Evolutionary conservation across 352 stramenopile species (phyloP).

Genomic region (Lagenidium giganteum): DNA sequence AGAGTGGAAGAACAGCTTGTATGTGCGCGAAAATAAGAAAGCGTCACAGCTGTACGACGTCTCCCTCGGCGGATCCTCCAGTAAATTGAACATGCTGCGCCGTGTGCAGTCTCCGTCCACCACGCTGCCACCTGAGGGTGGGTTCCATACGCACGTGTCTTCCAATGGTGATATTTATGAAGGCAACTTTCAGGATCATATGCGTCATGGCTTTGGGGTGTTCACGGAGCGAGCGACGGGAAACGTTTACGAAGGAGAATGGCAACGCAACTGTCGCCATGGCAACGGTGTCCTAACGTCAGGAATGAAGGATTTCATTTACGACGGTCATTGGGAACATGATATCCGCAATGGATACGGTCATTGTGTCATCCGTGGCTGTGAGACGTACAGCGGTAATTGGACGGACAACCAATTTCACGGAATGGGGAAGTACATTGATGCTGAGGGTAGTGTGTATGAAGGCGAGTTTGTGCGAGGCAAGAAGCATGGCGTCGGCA

Average conservation of each 20-base stretch:
- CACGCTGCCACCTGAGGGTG: conserved; percentile 18
- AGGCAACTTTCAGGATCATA: conserved; percentile 32
- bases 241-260: conserved; percentile 59
- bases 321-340: conserved; percentile 46
- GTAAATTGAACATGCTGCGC: background rate
- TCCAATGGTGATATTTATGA: conserved; percentile 56
- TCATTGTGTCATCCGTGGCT: conserved; percentile 55
- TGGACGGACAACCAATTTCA: conserved; percentile 70
- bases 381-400: conserved; percentile 53
- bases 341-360: conserved; percentile 44
- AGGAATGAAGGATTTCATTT: conserved; percentile 58
- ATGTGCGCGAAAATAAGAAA: conserved; percentile 24
- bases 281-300: conserved; percentile 48
- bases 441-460: conserved; percentile 63
- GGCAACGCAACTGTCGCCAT: conserved; percentile 39
- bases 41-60: conserved; percentile 42
- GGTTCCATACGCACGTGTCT: conserved; percentile 27
- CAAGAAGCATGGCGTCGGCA: conserved; percentile 58
- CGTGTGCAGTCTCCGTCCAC: conserved; percentile 2
- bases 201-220: conserved; percentile 36
- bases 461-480: conserved; percentile 60
- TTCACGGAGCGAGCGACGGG: conserved; percentile 40
- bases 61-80: conserved; percentile 22
- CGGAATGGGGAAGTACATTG: conserved; percentile 56
- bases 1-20: conserved; percentile 53